phyloP scores from a whole-genome alignment of 108 stramenopile species.

The Skeletonema marinoi region DNA sequence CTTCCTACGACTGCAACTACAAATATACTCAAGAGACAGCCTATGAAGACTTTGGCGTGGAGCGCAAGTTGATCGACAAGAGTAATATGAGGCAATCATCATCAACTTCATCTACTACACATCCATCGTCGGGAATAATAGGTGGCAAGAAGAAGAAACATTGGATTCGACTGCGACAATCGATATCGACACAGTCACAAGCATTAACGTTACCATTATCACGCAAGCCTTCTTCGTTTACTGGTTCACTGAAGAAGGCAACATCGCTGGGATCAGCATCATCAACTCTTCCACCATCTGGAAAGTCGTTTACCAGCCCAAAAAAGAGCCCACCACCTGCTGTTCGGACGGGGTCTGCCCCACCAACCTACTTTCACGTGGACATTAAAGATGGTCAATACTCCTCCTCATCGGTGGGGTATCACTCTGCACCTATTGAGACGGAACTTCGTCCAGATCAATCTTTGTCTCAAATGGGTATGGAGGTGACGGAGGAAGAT shows the following conservation, averaged over 20 bases:
- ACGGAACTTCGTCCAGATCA: constrained; percentile 9
- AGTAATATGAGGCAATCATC: background rate
- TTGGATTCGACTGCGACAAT: background rate
- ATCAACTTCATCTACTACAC: background rate
- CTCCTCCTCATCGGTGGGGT: background rate
- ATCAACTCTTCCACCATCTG: background rate
- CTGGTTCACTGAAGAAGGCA: background rate
- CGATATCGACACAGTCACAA: background rate
- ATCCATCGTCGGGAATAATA: background rate
- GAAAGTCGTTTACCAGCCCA: background rate
- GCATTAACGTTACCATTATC: background rate
- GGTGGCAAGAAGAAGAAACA: background rate
- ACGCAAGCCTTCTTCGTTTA: background rate
- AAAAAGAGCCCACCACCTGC: too few relatives aligned
- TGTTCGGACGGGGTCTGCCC: background rate
- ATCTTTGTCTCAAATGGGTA: constrained; percentile 29
- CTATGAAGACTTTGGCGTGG: constrained; percentile 19
- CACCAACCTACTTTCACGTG: background rate
- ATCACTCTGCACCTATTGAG: background rate
- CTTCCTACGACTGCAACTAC: constrained; percentile 16
- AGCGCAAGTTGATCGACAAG: constrained; percentile 9
- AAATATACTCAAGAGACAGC: background rate
- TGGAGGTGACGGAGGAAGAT: constrained; percentile 38
- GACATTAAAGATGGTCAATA: background rate
- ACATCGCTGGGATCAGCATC: background rate